Percentiles rank a stretch among this genome's conserved stretches.
These are phyloP conservation scores for Xeromyces bisporus DNA, from an alignment of 495 filamentous ascomycete species.

Conservation along the genomic window DNA sequence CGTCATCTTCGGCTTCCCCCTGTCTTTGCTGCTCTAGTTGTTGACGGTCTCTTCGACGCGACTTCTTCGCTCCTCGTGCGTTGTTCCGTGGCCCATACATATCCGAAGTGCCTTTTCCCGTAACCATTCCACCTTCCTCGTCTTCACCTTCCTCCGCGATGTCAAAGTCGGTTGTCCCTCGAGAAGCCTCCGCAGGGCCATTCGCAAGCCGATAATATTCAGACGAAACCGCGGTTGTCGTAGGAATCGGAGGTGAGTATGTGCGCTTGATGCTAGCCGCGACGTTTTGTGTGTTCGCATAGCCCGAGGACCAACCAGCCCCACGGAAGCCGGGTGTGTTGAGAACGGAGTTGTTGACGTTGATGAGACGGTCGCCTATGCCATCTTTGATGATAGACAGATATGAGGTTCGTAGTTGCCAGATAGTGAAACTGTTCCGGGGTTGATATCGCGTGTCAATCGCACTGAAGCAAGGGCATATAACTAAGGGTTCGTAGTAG, in stretches of 20 bases:
- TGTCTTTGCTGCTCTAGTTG: conserved; percentile 39
- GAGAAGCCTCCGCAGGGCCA: conserved; percentile 12
- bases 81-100: conserved; percentile 47
- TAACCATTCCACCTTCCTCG: conserved; percentile 68
- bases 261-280: conserved; percentile 66
- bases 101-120: conserved; percentile 58
- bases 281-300: conserved; percentile 22
- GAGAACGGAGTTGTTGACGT: conserved; percentile 73
- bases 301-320: conserved; percentile 74
- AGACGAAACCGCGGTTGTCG: conserved; percentile 48
- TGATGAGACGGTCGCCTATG: conserved; percentile 88
- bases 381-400: conserved; percentile 83
- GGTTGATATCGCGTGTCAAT: conserved; percentile 6
- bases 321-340: conserved; percentile 92
- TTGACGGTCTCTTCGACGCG: conserved; percentile 19
- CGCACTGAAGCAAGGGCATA: conserved; percentile 1
- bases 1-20: conserved; percentile 82
- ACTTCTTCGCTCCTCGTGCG: conserved; percentile 32
- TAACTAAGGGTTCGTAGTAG: conserved; percentile 1
- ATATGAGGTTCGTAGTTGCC: conserved; percentile 84
- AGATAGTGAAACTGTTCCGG: conserved; percentile 61
- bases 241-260: conserved; percentile 92
- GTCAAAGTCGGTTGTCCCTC: conserved; percentile 9
- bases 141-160: conserved; percentile 54
- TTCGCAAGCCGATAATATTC: conserved; percentile 53